Evolutionary conservation across 1,284 basidiomycete genomes (phyloP).

Genomic region (Rhodotorula sp.): DNA sequence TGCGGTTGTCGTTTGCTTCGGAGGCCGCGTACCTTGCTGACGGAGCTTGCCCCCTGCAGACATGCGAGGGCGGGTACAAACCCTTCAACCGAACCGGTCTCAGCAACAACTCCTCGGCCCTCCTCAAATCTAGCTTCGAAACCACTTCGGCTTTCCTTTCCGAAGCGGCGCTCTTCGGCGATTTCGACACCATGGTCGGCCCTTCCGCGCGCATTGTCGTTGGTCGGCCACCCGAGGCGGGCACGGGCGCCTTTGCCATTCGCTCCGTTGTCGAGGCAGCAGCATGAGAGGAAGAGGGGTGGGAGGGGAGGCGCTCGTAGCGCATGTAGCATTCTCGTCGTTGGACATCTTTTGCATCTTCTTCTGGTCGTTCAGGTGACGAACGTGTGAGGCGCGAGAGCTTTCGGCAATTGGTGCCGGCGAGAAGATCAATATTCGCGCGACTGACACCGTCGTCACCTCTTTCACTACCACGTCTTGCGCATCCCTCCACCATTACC

Average conservation of each 20-base stretch:
- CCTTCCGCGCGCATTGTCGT: slow-evolving; percentile 83
- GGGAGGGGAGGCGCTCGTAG: neutral
- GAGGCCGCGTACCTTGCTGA: neutral
- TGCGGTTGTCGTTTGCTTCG: slow-evolving; percentile 53
- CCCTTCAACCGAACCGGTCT: slow-evolving; percentile 97
- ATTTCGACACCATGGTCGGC: slow-evolving; percentile 86
- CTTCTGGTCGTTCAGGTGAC: no score
- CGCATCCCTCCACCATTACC: no score
- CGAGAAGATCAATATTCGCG: no score
- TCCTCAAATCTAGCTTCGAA: slow-evolving; percentile 96
- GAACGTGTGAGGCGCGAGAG: no score
- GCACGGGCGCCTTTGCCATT: slow-evolving; percentile 82
- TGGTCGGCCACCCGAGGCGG: slow-evolving; percentile 76
- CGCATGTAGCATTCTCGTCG: neutral
- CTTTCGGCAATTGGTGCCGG: no score
- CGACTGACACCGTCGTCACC: no score
- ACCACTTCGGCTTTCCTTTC: slow-evolving; percentile 95
- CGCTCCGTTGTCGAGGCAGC: slow-evolving; percentile 32
- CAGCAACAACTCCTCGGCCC: slow-evolving; percentile 82
- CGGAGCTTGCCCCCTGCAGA: slow-evolving; percentile 58
- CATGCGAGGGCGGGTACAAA: slow-evolving; percentile 94
- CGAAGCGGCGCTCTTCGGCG: slow-evolving; percentile 89
- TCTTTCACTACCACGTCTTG: no score
- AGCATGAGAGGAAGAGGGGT: neutral
- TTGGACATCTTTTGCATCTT: neutral